phyloP scores from a whole-genome alignment of 345 rosid species.

The Litchi chinensis region DNA sequence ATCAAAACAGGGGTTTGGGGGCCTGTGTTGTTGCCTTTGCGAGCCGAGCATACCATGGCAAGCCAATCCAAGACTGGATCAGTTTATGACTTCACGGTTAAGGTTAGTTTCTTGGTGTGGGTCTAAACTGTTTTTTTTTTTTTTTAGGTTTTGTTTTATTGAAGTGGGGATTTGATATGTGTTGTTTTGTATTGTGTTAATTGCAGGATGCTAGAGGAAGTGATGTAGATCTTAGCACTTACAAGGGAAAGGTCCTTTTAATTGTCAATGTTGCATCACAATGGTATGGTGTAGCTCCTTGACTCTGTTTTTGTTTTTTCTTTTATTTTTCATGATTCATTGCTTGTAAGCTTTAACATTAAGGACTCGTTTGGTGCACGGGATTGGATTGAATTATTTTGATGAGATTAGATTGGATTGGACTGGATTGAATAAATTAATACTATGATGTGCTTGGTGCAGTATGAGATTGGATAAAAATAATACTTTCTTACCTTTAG shows the following conservation, averaged over 20 bases:
- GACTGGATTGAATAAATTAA: too few relatives aligned
- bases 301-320: neutral
- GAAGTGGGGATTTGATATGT: neutral
- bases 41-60: slow-evolving; percentile 67
- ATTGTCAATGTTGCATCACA: slow-evolving; percentile 98
- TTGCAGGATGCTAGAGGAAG: slow-evolving; percentile 78
- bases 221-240: slow-evolving; percentile 68
- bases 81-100: slow-evolving; percentile 79
- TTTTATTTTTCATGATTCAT: neutral
- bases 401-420: too few relatives aligned
- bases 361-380: too few relatives aligned
- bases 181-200: slow-evolving; percentile 6
- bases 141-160: neutral
- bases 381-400: too few relatives aligned
- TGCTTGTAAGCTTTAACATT: neutral
- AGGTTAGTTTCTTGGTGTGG: slow-evolving; percentile 42
- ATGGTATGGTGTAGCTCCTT: slow-evolving; percentile 46
- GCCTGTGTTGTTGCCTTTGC: slow-evolving; percentile 24
- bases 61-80: slow-evolving; percentile 53
- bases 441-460: too few relatives aligned
- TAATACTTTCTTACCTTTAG: too few relatives aligned
- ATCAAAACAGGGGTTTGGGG: slow-evolving; percentile 27
- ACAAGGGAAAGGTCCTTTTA: slow-evolving; percentile 89
- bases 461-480: too few relatives aligned
- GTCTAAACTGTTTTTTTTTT: too few relatives aligned